These are phyloP conservation scores for Rhipidocladum racemiflorum DNA, from an alignment of 176 grass and related monocot genomes.

Conservation along the genomic window DNA sequence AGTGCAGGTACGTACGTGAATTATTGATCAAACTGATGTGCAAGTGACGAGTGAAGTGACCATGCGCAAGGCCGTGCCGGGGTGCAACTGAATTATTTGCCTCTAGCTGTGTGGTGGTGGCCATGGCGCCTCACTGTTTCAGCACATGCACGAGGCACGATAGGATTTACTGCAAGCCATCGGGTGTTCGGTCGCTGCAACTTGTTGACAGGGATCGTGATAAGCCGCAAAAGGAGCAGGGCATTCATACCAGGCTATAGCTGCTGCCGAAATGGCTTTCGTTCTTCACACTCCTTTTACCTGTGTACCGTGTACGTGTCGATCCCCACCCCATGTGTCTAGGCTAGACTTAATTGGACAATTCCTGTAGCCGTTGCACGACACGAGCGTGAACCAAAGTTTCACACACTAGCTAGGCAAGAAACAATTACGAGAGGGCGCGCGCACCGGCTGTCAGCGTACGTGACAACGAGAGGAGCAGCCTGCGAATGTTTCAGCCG, in stretches of 20 bases:
- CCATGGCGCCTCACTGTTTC: not conserved
- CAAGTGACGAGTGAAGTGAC: not conserved
- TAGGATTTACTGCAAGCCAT: not conserved
- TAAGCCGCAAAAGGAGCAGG: not conserved
- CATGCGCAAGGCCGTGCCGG: not conserved
- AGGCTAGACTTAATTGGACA: not conserved
- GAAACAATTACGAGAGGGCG: not conserved
- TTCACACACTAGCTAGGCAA: not conserved
- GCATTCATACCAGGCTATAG: not conserved
- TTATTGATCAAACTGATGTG: not conserved
- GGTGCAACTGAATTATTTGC: not conserved
- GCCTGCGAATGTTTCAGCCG: not conserved
- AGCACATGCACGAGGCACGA: not conserved
- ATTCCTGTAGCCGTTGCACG: not conserved
- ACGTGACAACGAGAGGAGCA: not conserved
- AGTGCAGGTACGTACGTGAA: not conserved
- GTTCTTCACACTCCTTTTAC: not conserved
- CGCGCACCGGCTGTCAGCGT: not conserved
- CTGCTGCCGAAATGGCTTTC: not conserved
- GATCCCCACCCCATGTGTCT: no score
- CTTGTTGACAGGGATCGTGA: not conserved
- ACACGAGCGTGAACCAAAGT: not conserved
- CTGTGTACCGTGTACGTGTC: not conserved
- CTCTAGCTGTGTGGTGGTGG: not conserved
- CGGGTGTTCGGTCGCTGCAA: not conserved